A percentile compares a stretch with the other conserved stretches of the same genome.
Conservation (phyloP, 2,329 filamentous ascomycete genomes). For the Emmonsiellopsis sp. region DNA sequence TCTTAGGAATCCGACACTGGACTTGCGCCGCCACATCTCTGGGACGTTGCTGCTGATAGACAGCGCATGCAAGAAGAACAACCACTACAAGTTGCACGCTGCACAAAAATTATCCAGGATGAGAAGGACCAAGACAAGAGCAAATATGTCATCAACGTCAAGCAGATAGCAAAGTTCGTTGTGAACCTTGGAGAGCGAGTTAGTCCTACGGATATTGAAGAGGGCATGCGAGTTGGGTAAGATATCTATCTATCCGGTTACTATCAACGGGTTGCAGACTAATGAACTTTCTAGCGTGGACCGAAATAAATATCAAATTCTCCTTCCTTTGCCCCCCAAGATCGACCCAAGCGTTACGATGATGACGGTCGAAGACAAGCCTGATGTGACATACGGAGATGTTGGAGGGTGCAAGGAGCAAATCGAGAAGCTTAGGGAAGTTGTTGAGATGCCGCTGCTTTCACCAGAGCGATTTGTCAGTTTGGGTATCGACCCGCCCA, state of each 20-base stretch:
- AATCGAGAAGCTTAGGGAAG: slow-evolving; percentile 96
- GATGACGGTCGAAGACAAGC: slow-evolving; percentile 99
- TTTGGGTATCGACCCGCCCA: slow-evolving; percentile 97
- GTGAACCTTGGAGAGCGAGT: slow-evolving; percentile 96
- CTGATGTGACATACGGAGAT: slow-evolving; percentile 97
- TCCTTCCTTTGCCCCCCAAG: slow-evolving; percentile 90
- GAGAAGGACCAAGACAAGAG: slow-evolving; percentile 94
- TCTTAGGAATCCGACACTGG: slow-evolving; percentile 91
- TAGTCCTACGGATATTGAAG: slow-evolving; percentile 96
- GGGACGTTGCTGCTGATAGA: slow-evolving; percentile 95
- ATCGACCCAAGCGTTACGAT: slow-evolving; percentile 98
- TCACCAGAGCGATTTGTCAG: slow-evolving; percentile 96
- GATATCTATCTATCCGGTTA: slow-evolving; percentile 12
- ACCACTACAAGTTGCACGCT: slow-evolving; percentile 90
- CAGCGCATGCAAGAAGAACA: slow-evolving; percentile 99
- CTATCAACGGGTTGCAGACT: neutral
- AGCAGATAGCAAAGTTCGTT: slow-evolving; percentile 99
- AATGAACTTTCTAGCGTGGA: slow-evolving; percentile 56
- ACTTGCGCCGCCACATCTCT: slow-evolving; percentile 93
- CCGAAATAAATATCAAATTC: slow-evolving; percentile 98
- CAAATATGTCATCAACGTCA: slow-evolving; percentile 99
- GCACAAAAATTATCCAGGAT: slow-evolving; percentile 98
- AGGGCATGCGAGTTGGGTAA: slow-evolving; percentile 92
- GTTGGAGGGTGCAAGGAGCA: slow-evolving; percentile 99
- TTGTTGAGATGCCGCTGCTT: slow-evolving; percentile 95